These are phyloP conservation scores for Annulohypoxylon bovei DNA, from an alignment of 495 filamentous ascomycete species.

Conservation along the genomic window DNA sequence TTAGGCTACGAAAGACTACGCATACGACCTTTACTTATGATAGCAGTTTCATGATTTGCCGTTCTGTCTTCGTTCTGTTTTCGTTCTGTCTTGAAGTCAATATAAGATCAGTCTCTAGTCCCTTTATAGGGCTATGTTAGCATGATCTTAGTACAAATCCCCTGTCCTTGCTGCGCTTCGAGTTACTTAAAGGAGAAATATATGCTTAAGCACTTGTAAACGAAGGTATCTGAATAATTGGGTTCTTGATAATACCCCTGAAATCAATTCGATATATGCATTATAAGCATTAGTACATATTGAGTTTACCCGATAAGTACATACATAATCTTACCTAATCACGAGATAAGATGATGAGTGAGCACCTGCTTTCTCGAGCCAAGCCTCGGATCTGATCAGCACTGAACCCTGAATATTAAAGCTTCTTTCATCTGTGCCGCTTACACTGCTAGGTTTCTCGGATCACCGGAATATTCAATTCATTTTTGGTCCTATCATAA, in stretches of 20 bases:
- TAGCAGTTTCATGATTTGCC: too few relatives aligned
- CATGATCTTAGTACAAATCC: background rate
- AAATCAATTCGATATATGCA: background rate
- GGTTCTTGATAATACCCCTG: background rate
- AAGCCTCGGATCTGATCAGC: constrained; percentile 26
- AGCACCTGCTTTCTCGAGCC: constrained; percentile 31
- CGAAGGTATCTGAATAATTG: background rate
- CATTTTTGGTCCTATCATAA: background rate
- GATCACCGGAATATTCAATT: background rate
- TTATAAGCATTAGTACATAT: background rate
- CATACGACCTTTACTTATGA: too few relatives aligned
- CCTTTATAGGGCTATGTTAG: background rate
- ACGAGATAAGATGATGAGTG: constrained; percentile 18
- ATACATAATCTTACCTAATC: background rate
- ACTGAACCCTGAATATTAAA: constrained; percentile 3
- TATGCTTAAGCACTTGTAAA: background rate
- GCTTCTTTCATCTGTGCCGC: background rate
- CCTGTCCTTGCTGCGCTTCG: background rate
- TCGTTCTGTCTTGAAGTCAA: too few relatives aligned
- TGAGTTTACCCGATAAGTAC: background rate
- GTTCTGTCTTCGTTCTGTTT: too few relatives aligned
- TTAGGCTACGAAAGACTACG: too few relatives aligned
- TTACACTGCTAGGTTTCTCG: background rate
- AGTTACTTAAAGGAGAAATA: background rate
- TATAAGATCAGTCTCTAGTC: too few relatives aligned